Evolutionary conservation across 371 early-diverging fungal genomes (phyloP).

Genomic region (Rhizomucor miehei): DNA sequence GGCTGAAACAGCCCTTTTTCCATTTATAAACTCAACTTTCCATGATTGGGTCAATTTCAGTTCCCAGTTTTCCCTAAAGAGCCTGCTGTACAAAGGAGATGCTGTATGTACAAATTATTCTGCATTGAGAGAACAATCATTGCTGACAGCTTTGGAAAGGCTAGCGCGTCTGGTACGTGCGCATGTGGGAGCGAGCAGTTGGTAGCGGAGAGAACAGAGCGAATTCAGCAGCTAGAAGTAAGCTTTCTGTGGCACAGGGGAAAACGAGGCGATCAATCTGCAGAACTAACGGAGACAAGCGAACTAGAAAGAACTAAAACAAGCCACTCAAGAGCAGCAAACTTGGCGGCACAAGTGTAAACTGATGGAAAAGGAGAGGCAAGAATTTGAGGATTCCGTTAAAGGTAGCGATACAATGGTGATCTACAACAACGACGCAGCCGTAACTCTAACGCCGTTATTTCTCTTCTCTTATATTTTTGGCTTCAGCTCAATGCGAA

Average conservation of each 20-base stretch:
- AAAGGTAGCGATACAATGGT: constrained; percentile 20
- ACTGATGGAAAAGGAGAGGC: constrained; percentile 35
- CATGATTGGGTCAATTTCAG: constrained; percentile 8
- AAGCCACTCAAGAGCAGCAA: constrained; percentile 7
- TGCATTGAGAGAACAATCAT: too few relatives aligned
- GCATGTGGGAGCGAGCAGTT: too few relatives aligned
- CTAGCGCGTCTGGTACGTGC: too few relatives aligned
- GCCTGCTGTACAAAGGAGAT: constrained; percentile 10
- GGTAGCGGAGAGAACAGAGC: too few relatives aligned
- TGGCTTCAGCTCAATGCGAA: constrained; percentile 31
- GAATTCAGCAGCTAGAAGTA: background rate
- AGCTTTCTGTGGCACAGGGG: background rate
- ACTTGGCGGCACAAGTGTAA: constrained; percentile 25
- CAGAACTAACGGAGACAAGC: background rate
- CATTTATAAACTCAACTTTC: background rate
- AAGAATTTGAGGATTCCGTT: constrained; percentile 25
- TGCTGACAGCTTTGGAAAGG: too few relatives aligned
- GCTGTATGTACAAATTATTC: too few relatives aligned
- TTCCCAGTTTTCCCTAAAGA: constrained; percentile 13
- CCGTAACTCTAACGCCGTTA: too few relatives aligned
- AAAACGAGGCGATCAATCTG: background rate
- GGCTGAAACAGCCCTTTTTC: background rate
- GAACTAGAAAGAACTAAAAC: constrained; percentile 7
- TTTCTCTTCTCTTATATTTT: too few relatives aligned
- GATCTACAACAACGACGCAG: too few relatives aligned